A percentile compares a stretch with the other conserved stretches of the same genome.
These are phyloP conservation scores for Phytomonas sp. DNA, from an alignment of 208 protist species.

Conservation along the genomic window DNA sequence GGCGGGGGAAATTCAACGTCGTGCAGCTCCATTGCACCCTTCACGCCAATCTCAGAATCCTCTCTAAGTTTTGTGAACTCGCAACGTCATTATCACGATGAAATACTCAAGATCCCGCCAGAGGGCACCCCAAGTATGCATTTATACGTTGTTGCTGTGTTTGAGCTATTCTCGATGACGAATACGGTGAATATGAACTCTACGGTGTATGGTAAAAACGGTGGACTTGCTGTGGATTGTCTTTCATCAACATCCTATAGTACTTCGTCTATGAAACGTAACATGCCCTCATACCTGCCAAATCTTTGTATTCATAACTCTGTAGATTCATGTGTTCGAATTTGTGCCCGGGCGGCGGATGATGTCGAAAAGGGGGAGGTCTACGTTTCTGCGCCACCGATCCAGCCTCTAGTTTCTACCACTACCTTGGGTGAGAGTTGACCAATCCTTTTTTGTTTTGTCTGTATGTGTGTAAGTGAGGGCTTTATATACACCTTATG, in stretches of 20 bases:
- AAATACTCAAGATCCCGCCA: constrained; percentile 27
- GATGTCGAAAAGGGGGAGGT: background rate
- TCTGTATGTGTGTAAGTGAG: background rate
- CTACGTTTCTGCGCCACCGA: background rate
- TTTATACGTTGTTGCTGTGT: constrained; percentile 39
- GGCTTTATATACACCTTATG: constrained; percentile 5
- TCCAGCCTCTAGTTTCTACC: background rate
- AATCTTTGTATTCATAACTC: background rate
- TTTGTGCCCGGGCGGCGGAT: background rate
- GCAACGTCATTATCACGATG: constrained; percentile 2
- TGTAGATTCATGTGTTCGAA: background rate
- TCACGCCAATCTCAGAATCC: background rate
- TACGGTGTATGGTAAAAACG: background rate
- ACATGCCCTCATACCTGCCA: background rate
- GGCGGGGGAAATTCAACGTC: background rate
- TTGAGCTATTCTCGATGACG: constrained; percentile 30
- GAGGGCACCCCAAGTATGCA: constrained; percentile 44
- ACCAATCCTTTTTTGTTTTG: background rate
- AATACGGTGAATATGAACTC: background rate
- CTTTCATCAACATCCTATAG: background rate
- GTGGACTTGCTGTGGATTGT: background rate
- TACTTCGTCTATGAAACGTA: background rate
- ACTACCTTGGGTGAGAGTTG: background rate
- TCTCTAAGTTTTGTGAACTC: background rate
- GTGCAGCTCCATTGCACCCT: background rate